Conservation (phyloP, 768 basidiomycete species). For the Daedalea quercina region DNA sequence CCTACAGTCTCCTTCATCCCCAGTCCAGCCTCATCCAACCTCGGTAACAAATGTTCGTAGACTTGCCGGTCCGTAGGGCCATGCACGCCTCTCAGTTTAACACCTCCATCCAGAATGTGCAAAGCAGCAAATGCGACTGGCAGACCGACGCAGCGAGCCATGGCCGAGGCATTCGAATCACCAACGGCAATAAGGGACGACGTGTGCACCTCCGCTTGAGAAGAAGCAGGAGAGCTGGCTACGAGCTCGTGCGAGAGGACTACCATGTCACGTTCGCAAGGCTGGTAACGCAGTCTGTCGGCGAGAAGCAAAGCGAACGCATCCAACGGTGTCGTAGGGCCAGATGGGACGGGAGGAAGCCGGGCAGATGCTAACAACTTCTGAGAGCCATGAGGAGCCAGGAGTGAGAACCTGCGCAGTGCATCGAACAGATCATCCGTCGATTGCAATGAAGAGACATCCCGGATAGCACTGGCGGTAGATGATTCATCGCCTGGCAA, state of each 20-base stretch:
- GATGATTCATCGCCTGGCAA: conserved; percentile 27
- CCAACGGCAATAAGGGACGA: conserved; percentile 65
- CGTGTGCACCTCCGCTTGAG: conserved; percentile 49
- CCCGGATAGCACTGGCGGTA: conserved; percentile 26
- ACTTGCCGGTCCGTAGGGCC: conserved; percentile 60
- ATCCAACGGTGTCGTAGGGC: conserved; percentile 53
- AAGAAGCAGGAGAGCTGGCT: conserved; percentile 25
- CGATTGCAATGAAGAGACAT: conserved; percentile 19
- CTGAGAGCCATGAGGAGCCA: conserved; percentile 17
- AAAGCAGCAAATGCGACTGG: conserved; percentile 82
- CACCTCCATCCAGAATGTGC: conserved; percentile 54
- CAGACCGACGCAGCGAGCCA: conserved; percentile 87
- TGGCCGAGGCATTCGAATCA: conserved; percentile 56
- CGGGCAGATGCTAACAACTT: conserved; percentile 6
- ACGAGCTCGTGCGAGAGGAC: conserved; percentile 82
- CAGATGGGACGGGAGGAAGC: conserved; percentile 39
- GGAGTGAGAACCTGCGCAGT: conserved; percentile 43
- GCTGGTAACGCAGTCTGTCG: conserved; percentile 60
- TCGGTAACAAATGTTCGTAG: conserved; percentile 54
- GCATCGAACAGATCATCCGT: conserved; percentile 26
- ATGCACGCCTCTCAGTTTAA: conserved; percentile 50
- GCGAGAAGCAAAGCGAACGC: conserved; percentile 68
- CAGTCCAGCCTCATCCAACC: conserved; percentile 44
- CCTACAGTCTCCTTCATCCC: conserved; percentile 31
- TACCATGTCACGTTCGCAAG: conserved; percentile 79